Evolutionary conservation across 768 basidiomycete genomes (phyloP).

Genomic region (Kwoniella dendrophila): DNA sequence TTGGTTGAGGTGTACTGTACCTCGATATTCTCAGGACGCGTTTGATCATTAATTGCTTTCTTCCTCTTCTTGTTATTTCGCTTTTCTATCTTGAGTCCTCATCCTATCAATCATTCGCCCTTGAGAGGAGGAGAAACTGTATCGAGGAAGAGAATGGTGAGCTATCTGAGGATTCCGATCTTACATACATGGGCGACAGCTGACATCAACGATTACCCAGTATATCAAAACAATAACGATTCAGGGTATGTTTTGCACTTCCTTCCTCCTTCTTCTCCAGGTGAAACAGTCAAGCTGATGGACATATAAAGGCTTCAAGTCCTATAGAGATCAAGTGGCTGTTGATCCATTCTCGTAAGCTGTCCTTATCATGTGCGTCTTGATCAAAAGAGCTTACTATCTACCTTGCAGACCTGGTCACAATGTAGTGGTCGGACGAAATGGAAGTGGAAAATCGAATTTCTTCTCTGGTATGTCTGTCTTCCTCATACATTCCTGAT

Average conservation of each 20-base stretch:
- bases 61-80: constrained; percentile 3
- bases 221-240: constrained; percentile 56
- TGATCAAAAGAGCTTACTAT: background rate
- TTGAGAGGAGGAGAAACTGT: background rate
- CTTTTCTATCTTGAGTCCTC: background rate
- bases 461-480: constrained; percentile 82
- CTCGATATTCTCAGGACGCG: constrained; percentile 12
- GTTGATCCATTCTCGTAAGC: constrained; percentile 81
- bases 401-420: constrained; percentile 64
- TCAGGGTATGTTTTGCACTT: constrained; percentile 35
- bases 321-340: constrained; percentile 63
- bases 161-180: background rate
- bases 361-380: background rate
- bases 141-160: constrained; percentile 9
- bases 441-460: constrained; percentile 98
- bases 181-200: background rate
- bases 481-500: background rate
- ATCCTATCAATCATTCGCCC: background rate
- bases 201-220: constrained; percentile 18
- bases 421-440: constrained; percentile 95
- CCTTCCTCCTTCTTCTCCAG: background rate
- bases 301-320: constrained; percentile 82
- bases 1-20: constrained; percentile 5
- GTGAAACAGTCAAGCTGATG: background rate
- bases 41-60: background rate